Conservation (phyloP, 768 basidiomycete genomes). For the Mrakia blollopis region DNA sequence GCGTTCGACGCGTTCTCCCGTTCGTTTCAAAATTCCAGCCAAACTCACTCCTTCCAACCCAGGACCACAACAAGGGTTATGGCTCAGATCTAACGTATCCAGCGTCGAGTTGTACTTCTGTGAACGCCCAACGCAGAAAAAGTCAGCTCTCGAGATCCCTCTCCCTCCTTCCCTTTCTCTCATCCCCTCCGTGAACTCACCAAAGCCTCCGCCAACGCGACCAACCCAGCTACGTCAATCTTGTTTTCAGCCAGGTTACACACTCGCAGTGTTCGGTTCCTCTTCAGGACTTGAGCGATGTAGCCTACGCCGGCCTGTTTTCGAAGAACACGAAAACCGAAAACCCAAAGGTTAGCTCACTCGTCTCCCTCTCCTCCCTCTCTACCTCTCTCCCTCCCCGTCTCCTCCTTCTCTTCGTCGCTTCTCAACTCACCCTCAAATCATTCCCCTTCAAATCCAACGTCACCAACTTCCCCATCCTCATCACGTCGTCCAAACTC, state of each 20-base stretch:
- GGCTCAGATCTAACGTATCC: conserved; percentile 87
- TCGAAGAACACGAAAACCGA: not conserved
- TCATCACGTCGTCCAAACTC: conserved; percentile 78
- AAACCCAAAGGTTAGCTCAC: no score
- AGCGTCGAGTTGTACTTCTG: conserved; percentile 92
- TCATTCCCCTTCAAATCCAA: conserved; percentile 91
- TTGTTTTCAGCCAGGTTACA: conserved; percentile 93
- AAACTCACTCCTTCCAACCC: conserved; percentile 76
- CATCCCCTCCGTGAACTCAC: conserved; percentile 49
- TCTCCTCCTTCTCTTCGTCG: no score
- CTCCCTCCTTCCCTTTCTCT: no score
- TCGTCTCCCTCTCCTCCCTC: no score
- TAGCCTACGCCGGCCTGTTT: conserved; percentile 70
- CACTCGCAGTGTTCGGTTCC: conserved; percentile 90
- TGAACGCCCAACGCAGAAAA: not conserved
- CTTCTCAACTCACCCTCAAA: conserved; percentile 59
- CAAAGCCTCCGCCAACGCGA: conserved; percentile 78
- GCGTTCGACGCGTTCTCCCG: no score
- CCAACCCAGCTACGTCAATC: conserved; percentile 74
- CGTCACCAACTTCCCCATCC: conserved; percentile 78
- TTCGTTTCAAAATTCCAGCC: no score
- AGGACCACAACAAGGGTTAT: conserved; percentile 90
- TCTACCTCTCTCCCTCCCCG: no score
- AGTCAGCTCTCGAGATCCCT: no score
- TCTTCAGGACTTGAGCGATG: conserved; percentile 89